Percentiles rank a stretch among this genome's conserved stretches.
These are phyloP conservation scores for Conticribra weissflogii DNA, from an alignment of 108 stramenopile genomes.

Conservation along the genomic window DNA sequence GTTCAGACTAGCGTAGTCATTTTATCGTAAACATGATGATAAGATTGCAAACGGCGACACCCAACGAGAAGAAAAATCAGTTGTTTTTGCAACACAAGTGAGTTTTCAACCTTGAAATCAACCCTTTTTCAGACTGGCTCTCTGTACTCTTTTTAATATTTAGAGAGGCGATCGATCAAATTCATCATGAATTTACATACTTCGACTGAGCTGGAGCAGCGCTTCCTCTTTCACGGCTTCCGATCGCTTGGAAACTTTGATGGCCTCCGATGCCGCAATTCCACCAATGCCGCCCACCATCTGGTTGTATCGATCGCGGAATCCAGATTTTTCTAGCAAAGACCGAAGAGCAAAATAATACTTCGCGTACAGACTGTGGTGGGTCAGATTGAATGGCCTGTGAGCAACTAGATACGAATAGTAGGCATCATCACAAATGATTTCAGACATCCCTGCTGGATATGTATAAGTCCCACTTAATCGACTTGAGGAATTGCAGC, in stretches of 20 bases:
- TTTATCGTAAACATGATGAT: no score
- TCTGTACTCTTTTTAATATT: no score
- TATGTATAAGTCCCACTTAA: constrained; percentile 98
- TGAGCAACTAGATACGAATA: no score
- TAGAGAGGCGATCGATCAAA: no score
- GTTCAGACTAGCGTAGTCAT: no score
- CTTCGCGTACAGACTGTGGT: constrained; percentile 90
- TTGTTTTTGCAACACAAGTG: no score
- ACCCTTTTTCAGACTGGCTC: no score
- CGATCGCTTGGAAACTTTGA: constrained; percentile 76
- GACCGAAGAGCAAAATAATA: constrained; percentile 98
- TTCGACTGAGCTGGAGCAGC: constrained; percentile 75
- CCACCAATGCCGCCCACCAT: constrained; percentile 80
- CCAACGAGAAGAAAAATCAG: no score
- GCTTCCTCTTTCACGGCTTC: constrained; percentile 86
- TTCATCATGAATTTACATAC: constrained; percentile 50
- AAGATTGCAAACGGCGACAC: no score
- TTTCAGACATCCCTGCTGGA: constrained; percentile 64
- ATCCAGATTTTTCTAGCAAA: constrained; percentile 88
- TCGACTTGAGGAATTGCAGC: constrained; percentile 78
- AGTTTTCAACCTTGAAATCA: no score
- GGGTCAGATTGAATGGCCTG: not conserved
- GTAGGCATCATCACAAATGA: not conserved
- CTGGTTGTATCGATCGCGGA: constrained; percentile 68
- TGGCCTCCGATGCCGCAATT: constrained; percentile 79